Evolutionary conservation across 305 asterid genomes (phyloP).

Genomic region (Fraxinus sp.): DNA sequence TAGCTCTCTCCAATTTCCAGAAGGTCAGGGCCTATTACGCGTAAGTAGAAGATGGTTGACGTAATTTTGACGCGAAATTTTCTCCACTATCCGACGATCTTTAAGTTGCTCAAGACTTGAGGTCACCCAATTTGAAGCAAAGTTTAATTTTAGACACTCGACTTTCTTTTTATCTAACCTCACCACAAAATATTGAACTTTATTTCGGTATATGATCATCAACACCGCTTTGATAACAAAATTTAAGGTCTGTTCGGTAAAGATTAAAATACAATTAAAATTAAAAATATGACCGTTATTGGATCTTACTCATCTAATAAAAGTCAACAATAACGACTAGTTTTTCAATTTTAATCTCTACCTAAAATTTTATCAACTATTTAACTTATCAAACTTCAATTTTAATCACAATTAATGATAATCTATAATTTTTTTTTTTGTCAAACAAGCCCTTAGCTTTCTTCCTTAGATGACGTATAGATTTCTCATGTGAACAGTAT

Average conservation of each 20-base stretch:
- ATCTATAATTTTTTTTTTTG: not conserved
- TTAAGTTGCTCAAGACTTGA: not conserved
- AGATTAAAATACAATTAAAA: no score
- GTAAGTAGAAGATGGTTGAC: not conserved
- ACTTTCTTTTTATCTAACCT: not conserved
- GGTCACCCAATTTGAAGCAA: not conserved
- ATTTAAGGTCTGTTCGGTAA: no score
- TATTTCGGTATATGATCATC: not conserved
- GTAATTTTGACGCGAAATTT: conserved; percentile 25
- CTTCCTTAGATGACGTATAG: no score
- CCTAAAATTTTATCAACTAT: not conserved
- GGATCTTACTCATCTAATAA: no score
- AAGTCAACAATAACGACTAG: no score
- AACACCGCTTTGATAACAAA: not conserved
- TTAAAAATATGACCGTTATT: no score
- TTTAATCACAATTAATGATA: not conserved
- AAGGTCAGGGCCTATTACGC: conserved; percentile 22
- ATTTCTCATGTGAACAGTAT: not conserved
- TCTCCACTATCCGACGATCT: not conserved
- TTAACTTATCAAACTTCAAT: no score
- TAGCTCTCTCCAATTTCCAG: conserved; percentile 1
- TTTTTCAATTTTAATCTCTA: no score
- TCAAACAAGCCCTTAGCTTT: no score
- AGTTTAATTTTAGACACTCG: not conserved
- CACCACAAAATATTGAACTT: not conserved